Evolutionary conservation across 208 protist genomes (phyloP).

Genomic region (Acanthamoeba rhysodes): DNA sequence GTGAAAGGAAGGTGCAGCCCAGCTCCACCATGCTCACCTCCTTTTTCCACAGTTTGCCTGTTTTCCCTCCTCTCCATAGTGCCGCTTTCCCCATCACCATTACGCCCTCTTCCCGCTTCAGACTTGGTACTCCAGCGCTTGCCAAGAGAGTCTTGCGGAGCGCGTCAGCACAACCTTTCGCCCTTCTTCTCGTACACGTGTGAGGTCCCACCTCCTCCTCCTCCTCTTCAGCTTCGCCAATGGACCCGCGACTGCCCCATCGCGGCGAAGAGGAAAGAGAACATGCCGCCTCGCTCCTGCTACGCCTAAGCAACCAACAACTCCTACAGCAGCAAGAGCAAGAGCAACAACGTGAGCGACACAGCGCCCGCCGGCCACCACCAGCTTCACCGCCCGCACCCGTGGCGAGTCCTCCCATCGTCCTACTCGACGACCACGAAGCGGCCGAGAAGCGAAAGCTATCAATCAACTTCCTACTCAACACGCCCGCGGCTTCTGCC

Average conservation of each 20-base stretch:
- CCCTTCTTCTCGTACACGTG: neutral
- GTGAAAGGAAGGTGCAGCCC: neutral
- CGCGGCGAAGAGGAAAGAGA: neutral
- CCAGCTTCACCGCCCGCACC: neutral
- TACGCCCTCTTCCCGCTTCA: too few species aligned
- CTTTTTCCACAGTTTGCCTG: neutral
- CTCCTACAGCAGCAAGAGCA: neutral
- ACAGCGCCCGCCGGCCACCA: neutral
- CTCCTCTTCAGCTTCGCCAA: neutral
- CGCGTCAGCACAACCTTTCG: too few species aligned
- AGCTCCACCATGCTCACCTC: neutral
- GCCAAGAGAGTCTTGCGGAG: too few species aligned
- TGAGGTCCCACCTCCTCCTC: neutral
- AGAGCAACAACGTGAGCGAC: neutral
- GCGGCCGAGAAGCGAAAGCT: neutral
- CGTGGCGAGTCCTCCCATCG: neutral
- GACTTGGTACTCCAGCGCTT: too few species aligned
- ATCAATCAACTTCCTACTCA: conserved; percentile 1
- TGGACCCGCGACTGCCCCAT: neutral
- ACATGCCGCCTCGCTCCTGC: neutral
- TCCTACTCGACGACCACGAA: neutral
- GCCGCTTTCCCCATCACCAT: neutral
- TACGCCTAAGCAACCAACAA: conserved; percentile 2
- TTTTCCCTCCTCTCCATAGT: neutral
- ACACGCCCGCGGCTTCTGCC: neutral